phyloP scores from a whole-genome alignment of 1,284 basidiomycete genomes.

The Rhizopogon hawkerae region DNA sequence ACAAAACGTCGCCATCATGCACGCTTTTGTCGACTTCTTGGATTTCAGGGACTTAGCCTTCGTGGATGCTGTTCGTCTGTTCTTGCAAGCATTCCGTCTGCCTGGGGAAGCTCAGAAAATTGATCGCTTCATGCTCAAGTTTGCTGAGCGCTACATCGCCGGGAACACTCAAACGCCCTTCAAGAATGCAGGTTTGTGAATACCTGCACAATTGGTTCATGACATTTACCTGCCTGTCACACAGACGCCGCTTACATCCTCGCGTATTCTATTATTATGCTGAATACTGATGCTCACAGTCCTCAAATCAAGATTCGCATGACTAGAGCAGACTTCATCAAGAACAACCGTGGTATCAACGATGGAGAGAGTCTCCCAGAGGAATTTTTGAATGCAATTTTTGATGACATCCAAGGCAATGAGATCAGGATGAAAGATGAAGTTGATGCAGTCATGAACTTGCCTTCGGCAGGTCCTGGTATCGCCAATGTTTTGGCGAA shows the following conservation, averaged over 20 bases:
- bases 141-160: constrained; percentile 89
- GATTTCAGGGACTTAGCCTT: constrained; percentile 79
- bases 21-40: constrained; percentile 88
- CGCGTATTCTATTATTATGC: constrained; percentile 87
- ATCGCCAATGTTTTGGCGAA: constrained; percentile 75
- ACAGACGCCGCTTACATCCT: constrained; percentile 88
- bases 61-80: constrained; percentile 79
- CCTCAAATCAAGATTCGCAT: constrained; percentile 90
- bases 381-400: constrained; percentile 70
- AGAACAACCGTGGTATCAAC: constrained; percentile 94
- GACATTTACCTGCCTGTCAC: constrained; percentile 9
- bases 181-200: constrained; percentile 61
- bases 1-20: constrained; percentile 86
- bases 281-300: constrained; percentile 95
- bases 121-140: constrained; percentile 98
- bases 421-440: constrained; percentile 99
- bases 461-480: constrained; percentile 54
- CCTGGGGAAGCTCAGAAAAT: constrained; percentile 97
- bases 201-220: not conserved
- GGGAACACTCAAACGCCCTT: constrained; percentile 77
- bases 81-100: constrained; percentile 89
- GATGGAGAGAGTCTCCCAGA: constrained; percentile 83
- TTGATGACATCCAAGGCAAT: constrained; percentile 82
- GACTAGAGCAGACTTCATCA: constrained; percentile 83
- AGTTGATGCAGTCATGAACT: constrained; percentile 51